Evolutionary conservation across 1,284 basidiomycete species (phyloP), one percentile per base, ranked within the genome.

Genomic region (Ceratobasidium sp.): DNA sequence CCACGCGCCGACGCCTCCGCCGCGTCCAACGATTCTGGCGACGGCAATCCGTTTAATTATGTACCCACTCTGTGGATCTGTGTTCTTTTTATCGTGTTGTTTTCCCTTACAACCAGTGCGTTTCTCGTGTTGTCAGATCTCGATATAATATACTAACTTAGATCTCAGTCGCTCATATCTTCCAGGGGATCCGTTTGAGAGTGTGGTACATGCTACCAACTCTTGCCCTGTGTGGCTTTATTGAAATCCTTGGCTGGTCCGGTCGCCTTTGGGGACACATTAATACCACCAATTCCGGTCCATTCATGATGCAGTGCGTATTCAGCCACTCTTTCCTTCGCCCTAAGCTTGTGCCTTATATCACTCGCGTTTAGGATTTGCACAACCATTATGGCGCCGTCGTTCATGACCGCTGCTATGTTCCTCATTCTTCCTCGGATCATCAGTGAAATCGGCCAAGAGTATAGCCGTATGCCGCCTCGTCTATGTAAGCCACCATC

Each of bases 401-500:
- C 77, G 20, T 78, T 72, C 42, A 78, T 78, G 69, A 78, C 77
- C 20, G 78, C 78, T 18, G 80, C 78, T 13, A 80, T 79, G 78
- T 80, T 80, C 78, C 71, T 80, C 55, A 80, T 86, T 2, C 83
- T 87, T 26, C 86, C 84, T 0, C 73, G 82, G 12, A 82, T 85
- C 49, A 84, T 87, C 81, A 78, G 79, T 33, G 79, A 80, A 46
- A 80, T 86, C 46, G 85, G 84, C 0, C 81, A 82, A 0, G 71
- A 83, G 64, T 85, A 84, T 78, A 85, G 84, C 20, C 77, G 84
- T 53, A 81, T 87, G 76, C 81, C 80, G 9, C 80, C 84, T 5
- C 82, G 81, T 18, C 79, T 79, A 72, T 81, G 80, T 80, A 73
- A 76, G 80, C 56, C 12, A 10, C 5, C 39, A 23, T 42, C 23